Evolutionary conservation across 2,329 filamentous ascomycete species (phyloP), one percentile per base, ranked within the genome.

Genomic region (Arthrobotrys pseudoclavata): DNA sequence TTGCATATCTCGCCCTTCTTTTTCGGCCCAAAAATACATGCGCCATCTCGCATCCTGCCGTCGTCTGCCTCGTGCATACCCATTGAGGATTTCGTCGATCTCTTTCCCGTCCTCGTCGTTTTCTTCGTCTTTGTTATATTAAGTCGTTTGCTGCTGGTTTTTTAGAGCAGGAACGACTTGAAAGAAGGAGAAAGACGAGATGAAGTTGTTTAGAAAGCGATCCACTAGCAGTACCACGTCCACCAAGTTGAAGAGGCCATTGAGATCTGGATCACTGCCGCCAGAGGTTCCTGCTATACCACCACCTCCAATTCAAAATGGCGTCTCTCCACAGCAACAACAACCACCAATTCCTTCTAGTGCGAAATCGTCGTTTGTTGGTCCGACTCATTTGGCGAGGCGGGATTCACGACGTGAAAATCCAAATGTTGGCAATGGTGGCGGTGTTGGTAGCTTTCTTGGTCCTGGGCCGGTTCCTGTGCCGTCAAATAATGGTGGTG

Each of bases 131-230:
- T 69, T 50, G 22, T 24, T 6, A 13, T 50, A 13, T 50, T 50
- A 45, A 12, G 42, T 40, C 15, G 24, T 53, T 47, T 18, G n/a
- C 6, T 47, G 42, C 12, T 26, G 4, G 6, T 6, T 2, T 37
- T 37, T 37, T 37, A 40, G 5, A 40, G 66, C 42, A 40, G 52
- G 52, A 61, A 61, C 66, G 53, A 15, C 12, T 22, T 37, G 55
- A 60, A 1, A 18, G 42, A 20, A 45, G 55, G 48, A 52, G 29
- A 40, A 34, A 18, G 10, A 48, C 31, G 24, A 42, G 4, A 77
- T 77, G 74, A 67, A 67, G n/a, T 48, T 77, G 60, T 77, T 77
- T 69, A 71, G 74, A 63, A 77, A 71, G 47, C 60, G 67, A 47
- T 77, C 74, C 24, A 77, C 50, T 24, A 77, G 74, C 61, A 77